These are phyloP conservation scores for Trametes sanguinea DNA, from an alignment of 768 basidiomycete genomes.

Conservation along the genomic window DNA sequence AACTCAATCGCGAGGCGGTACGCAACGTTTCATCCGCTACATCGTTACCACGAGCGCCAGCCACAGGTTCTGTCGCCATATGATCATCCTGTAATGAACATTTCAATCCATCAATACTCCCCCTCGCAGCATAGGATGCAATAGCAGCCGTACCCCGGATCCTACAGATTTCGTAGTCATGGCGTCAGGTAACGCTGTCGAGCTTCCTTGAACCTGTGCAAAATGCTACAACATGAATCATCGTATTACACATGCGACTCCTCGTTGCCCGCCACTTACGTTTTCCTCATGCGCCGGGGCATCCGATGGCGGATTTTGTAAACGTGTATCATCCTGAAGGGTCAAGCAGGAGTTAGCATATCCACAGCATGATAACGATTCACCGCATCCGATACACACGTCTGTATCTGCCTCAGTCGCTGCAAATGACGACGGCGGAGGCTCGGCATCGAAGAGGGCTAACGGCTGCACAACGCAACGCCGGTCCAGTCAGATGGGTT, in stretches of 20 bases:
- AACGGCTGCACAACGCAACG: constrained; percentile 10
- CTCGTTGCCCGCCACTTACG: background rate
- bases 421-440: constrained; percentile 28
- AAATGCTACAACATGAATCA: constrained; percentile 5
- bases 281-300: background rate
- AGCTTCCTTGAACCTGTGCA: background rate
- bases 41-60: background rate
- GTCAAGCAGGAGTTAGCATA: background rate
- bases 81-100: too few relatives aligned
- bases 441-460: constrained; percentile 23
- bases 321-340: constrained; percentile 12
- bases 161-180: too few relatives aligned
- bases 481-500: background rate
- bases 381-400: constrained; percentile 7
- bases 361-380: background rate
- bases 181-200: too few relatives aligned
- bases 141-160: too few relatives aligned
- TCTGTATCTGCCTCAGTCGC: constrained; percentile 15
- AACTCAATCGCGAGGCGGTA: constrained; percentile 11
- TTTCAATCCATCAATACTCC: too few relatives aligned
- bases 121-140: too few relatives aligned
- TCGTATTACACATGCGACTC: background rate
- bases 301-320: background rate
- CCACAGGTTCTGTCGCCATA: background rate
- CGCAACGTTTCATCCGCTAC: background rate